Conservation (phyloP, 2,329 filamentous ascomycete species). For the Ophiobolus disseminans region DNA sequence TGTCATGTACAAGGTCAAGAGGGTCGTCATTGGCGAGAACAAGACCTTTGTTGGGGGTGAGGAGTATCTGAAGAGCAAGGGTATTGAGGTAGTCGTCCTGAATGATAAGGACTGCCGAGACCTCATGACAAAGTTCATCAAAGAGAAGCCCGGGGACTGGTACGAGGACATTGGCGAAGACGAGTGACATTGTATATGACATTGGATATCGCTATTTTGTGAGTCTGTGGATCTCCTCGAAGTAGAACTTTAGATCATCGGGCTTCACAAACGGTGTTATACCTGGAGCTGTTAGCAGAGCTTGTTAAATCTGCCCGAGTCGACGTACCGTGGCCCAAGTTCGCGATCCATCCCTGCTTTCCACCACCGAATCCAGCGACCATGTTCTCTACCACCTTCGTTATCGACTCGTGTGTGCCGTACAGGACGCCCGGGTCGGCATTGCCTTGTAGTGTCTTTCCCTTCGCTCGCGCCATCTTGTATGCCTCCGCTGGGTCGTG, state of each 20-base stretch:
- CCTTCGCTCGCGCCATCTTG: slow-evolving; percentile 72
- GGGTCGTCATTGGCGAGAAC: slow-evolving; percentile 79
- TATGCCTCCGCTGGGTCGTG: slow-evolving; percentile 87
- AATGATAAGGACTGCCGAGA: slow-evolving; percentile 69
- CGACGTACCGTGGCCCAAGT: slow-evolving; percentile 85
- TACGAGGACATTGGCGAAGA: slow-evolving; percentile 52
- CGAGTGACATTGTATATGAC: slow-evolving; percentile 9
- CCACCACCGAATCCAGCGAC: slow-evolving; percentile 82
- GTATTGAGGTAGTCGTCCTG: slow-evolving; percentile 76
- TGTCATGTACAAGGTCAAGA: slow-evolving; percentile 74
- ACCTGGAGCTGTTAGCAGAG: slow-evolving; percentile 59
- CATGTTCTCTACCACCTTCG: slow-evolving; percentile 82
- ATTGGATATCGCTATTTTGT: slow-evolving; percentile 20
- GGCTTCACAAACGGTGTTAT: slow-evolving; percentile 96
- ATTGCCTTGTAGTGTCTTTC: slow-evolving; percentile 88
- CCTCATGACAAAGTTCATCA: slow-evolving; percentile 76
- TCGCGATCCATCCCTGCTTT: slow-evolving; percentile 95
- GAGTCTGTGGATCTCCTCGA: slow-evolving; percentile 79
- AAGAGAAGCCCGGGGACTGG: slow-evolving; percentile 75
- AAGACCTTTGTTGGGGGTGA: slow-evolving; percentile 77
- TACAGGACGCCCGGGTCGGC: slow-evolving; percentile 94
- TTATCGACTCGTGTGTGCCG: slow-evolving; percentile 81
- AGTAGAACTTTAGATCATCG: slow-evolving; percentile 90
- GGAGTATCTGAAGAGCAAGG: slow-evolving; percentile 69
- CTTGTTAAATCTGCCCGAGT: background rate